Conservation (phyloP, 225 moss, liverwort and hornwort genomes). For the Pleurozium schreberi region DNA sequence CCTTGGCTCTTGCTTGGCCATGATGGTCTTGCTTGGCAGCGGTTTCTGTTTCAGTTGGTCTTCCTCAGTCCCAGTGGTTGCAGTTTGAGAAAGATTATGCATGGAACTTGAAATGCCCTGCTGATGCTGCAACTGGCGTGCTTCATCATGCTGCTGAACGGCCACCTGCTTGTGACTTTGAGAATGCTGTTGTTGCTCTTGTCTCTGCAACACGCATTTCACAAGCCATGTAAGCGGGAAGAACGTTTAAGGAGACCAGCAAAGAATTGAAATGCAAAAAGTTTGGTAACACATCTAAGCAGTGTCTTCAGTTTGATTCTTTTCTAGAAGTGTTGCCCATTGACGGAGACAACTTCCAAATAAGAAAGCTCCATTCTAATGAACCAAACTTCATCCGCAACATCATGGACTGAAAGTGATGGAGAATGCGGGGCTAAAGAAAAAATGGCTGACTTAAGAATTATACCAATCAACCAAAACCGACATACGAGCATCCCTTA, state of each 20-base stretch:
- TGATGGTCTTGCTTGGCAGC: conserved; percentile 19
- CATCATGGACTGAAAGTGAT: background rate
- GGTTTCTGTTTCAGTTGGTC: conserved; percentile 28
- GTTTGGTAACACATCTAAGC: background rate
- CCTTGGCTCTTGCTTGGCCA: conserved; percentile 42
- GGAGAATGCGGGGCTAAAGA: background rate
- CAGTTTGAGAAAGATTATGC: conserved; percentile 50
- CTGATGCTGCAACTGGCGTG: conserved; percentile 85
- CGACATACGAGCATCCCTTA: background rate
- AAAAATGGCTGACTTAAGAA: background rate
- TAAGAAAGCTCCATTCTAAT: background rate
- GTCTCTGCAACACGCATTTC: conserved; percentile 11
- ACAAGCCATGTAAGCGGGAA: background rate
- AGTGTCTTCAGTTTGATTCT: background rate
- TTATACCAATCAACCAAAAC: background rate
- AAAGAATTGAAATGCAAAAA: background rate
- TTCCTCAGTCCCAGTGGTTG: conserved; percentile 29
- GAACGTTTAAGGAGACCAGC: background rate
- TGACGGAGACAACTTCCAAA: background rate
- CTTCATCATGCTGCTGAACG: conserved; percentile 44
- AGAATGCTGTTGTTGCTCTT: conserved; percentile 24
- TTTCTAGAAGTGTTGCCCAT: background rate
- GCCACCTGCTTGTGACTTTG: conserved; percentile 47
- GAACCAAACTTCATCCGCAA: background rate
- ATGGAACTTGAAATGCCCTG: conserved; percentile 70